phyloP scores from a whole-genome alignment of 768 basidiomycete genomes.

The Leccinum incarnatum region DNA sequence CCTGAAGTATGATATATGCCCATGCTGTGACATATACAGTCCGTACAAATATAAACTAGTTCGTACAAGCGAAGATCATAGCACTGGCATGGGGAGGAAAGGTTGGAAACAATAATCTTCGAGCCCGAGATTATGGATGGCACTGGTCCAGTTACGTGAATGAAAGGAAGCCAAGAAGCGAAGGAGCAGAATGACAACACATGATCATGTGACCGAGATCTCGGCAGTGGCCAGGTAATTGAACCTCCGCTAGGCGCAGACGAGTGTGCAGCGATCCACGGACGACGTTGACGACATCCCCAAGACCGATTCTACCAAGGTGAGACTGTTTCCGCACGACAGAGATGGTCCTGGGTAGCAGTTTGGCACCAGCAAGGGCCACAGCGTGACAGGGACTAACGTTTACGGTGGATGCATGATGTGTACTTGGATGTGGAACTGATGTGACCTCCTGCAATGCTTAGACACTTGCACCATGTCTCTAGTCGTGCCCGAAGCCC shows the following conservation, averaged over 20 bases:
- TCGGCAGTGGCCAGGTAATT: conserved; percentile 24
- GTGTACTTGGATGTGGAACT: conserved; percentile 14
- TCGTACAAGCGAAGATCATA: too few species aligned
- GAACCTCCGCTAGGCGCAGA: conserved; percentile 20
- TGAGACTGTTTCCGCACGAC: conserved; percentile 17
- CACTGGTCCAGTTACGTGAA: too few species aligned
- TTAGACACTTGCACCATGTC: conserved; percentile 60
- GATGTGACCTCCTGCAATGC: conserved; percentile 2
- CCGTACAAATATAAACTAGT: too few species aligned
- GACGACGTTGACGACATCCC: conserved; percentile 17
- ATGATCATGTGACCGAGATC: conserved; percentile 21
- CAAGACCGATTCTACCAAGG: conserved; percentile 24
- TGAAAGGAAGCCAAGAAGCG: too few species aligned
- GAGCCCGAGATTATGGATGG: too few species aligned
- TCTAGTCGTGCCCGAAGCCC: conserved; percentile 93
- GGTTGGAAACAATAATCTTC: too few species aligned
- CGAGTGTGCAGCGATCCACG: neutral
- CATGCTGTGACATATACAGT: too few species aligned
- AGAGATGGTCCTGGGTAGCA: neutral
- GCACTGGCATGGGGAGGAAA: too few species aligned
- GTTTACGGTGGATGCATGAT: conserved; percentile 21
- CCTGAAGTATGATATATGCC: too few species aligned
- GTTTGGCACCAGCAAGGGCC: neutral
- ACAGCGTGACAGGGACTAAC: neutral
- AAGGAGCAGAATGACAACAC: neutral